Evolutionary conservation across 2,329 filamentous ascomycete species (phyloP), one percentile per base, ranked within the genome.

Genomic region (Fusarium fujikuroi): DNA sequence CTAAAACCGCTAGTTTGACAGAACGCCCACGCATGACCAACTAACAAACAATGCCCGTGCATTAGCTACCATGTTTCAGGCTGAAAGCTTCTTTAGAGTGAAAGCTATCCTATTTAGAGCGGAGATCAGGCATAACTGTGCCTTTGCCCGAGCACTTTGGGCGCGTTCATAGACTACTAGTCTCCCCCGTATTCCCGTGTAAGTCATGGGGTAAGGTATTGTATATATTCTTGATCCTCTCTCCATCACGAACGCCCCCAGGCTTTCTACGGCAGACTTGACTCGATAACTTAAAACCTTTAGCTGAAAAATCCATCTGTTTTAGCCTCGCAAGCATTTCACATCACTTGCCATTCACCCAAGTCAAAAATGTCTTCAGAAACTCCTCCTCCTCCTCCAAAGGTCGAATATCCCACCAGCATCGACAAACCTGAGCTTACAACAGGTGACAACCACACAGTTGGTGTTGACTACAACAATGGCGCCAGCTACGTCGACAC

Each of bases 331-430:
- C 8, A 14, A 34, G 8, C 16, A 34, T 15, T 21, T 15, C n/a
- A 25, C 16, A 0, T 52, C 30, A 18, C 30, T 6, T 23, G 11
- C 14, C 15, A 36, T 15, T 4, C 1, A 14, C 9, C 2, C 5
- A 11, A 9, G 8, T 19, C n/a, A 40, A 30, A 10, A 4, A 56
- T 56, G 52, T 56, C 37, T 32, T 56, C 52, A 30, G 36, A 56
- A 30, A 9, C 37, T 10, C 16, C 52, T 23, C 15, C 25, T 7
- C 34, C 34, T 10, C 36, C 52, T 3, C 52, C 37, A 56, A 56
- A 56, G 37, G 52, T 56, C 16, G 52, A 56, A 43, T 42, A 43
- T 43, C 52, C 52, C 4, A n/a, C 36, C 52, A 56, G 52, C 52
- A 25, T 56, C 12, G 52, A 43, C 36, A 42, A 30, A 4, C 52